Base-by-base conservation (phyloP, 129 eudicot species). In the Heracleum sosnowskyi region DNA sequence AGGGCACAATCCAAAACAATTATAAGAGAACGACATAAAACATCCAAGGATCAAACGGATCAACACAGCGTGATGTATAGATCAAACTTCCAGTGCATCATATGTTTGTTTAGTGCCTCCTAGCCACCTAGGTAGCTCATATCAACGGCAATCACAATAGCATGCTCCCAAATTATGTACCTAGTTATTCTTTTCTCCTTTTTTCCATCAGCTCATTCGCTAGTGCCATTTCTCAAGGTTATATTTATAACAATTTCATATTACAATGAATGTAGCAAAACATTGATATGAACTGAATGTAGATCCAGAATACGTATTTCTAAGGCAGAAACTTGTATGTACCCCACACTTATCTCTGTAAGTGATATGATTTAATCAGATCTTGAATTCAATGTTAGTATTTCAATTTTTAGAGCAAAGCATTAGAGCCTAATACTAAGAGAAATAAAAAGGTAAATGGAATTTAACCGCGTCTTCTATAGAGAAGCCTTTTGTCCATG, bases 401-500 rank as follows among this genome's bases (percentile, higher is more conserved):
- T 0, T 71, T 39, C 18, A 39, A 73, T 5, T 45, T 11, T 5
- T n/a, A 40, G 22, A 40, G n/a, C 53, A 33, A 73, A 73, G 15
- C 18, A 11, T 28, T 11, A 22, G 7, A 73, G 33, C n/a, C 26
- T 44, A n/a, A n/a, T 5, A 73, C 17, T 24, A 26, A 9, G 47
- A 2, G 12, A 5, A 73, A 42, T 28, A 36, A n/a, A 18, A 37
- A 73, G 24, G 76, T 49, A 69, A 62, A 4, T 75, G 18, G 69
- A 80, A 57, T 83, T 81, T 82, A 69, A 94, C 98, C 62, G 96
- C 84, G 74, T 91, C 98, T 79, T 86, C 97, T 39, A 94, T 91
- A 18, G 82, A 84, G 91, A 95, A 95, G 71, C 97, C 99, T 75
- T 95, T 95, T 41, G 99, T 91, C 99, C 99, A 95, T 71, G 88